These are phyloP conservation scores for Neurospora sp. DNA, from an alignment of 495 filamentous ascomycete species.

Conservation along the genomic window DNA sequence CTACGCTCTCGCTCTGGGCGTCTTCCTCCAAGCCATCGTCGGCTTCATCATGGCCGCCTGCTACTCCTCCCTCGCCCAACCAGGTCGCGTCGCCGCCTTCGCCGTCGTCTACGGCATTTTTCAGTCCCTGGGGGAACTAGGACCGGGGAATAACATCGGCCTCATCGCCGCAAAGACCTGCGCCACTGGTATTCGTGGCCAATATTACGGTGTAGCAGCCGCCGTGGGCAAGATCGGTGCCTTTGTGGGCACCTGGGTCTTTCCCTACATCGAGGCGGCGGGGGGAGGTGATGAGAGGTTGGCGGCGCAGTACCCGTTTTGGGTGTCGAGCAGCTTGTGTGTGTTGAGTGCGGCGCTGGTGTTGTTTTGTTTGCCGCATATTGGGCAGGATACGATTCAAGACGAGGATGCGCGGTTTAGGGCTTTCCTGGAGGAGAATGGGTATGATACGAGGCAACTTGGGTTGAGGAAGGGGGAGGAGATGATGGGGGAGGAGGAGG, in stretches of 20 bases:
- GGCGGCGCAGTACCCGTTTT: conserved; percentile 72
- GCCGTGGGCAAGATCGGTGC: conserved; percentile 81
- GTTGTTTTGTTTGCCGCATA: conserved; percentile 49
- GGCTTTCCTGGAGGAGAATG: conserved; percentile 52
- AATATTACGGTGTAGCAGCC: conserved; percentile 86
- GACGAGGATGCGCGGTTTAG: conserved; percentile 63
- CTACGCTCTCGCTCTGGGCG: conserved; percentile 56
- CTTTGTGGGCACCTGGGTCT: conserved; percentile 79
- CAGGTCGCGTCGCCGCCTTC: conserved; percentile 61
- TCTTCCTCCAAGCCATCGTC: conserved; percentile 59
- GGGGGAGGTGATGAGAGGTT: conserved; percentile 36
- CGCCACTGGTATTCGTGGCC: conserved; percentile 76
- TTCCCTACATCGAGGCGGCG: conserved; percentile 60
- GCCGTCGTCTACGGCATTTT: conserved; percentile 74
- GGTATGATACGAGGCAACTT: conserved; percentile 61
- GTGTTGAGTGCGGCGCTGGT: conserved; percentile 52
- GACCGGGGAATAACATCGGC: conserved; percentile 87
- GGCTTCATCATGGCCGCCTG: conserved; percentile 80
- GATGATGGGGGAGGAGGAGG: not conserved
- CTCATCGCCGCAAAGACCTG: conserved; percentile 78
- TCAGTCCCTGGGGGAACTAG: conserved; percentile 71
- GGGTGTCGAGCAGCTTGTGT: conserved; percentile 54
- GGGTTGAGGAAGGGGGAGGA: conserved; percentile 38
- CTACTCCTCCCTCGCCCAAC: conserved; percentile 53
- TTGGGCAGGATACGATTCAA: conserved; percentile 66